Evolutionary conservation across 2,329 filamentous ascomycete species (phyloP), one percentile per base, ranked within the genome.

Genomic region (Diaporthe vaccinii): DNA sequence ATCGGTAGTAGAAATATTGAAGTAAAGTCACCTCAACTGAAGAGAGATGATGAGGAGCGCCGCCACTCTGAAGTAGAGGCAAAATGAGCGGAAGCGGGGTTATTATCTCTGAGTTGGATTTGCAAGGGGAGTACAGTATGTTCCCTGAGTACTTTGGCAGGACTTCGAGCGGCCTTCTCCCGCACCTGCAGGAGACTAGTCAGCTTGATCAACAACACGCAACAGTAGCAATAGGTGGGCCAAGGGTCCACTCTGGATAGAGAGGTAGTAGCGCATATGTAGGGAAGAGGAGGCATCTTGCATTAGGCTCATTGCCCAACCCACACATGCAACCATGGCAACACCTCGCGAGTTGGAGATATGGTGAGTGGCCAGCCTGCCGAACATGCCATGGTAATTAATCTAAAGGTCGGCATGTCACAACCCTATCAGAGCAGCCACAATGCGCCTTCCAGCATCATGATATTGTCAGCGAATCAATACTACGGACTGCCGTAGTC

Each of bases 231-330:
- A 68, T 68, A 68, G 65, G 65, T 68, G 44, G 44, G 44, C 5
- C 10, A 31, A 1, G 46, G 28, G 46, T 36, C 46, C 46, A 68
- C 31, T n/a, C 28, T 9, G 34, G 34, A 31, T n/a, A 34, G 34
- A 53, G 31, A 68, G 65, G 65, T 68, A 28, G 65, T 53, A 68
- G 22, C 14, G 65, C 65, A 68, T 68, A 68, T 68, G 65, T 9
- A 34, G 34, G 31, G 31, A 1, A 1, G 31, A 34, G 31, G 31
- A 34, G 31, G 31, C 7, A 34, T 34, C 31, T 34, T 34, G 20
- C 20, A 22, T 51, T 17, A 15, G 15, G 36, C 17, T 34, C 20
- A 22, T 20, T 10, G 17, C 7, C 39, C 39, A 15, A 41, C 39
- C 14, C 39, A 41, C 14, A 15, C 12, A 12, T 41, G 14, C 39